Percentiles rank a stretch among this genome's conserved stretches.
Conservation (phyloP, 2,329 filamentous ascomycete genomes). For the Stemphylium vesicarium region DNA sequence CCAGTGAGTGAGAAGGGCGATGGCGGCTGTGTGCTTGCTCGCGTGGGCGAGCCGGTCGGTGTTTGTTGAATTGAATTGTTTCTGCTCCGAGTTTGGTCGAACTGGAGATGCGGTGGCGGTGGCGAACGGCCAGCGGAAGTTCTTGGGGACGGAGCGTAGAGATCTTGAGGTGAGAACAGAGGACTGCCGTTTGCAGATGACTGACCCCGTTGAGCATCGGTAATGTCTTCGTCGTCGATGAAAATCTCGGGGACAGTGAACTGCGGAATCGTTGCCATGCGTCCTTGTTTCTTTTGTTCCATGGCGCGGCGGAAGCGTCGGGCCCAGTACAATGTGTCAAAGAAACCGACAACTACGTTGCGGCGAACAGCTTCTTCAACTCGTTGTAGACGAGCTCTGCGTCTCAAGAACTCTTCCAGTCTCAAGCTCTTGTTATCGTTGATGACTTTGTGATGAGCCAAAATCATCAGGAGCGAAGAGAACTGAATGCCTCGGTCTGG, state of each 20-base stretch:
- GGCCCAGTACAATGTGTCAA: conserved; percentile 90
- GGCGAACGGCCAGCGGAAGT: conserved; percentile 35
- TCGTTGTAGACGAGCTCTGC: conserved; percentile 85
- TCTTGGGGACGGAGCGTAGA: conserved; percentile 23
- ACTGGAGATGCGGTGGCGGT: conserved; percentile 31
- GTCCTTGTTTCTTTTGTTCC: conserved; percentile 71
- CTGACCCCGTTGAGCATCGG: conserved; percentile 47
- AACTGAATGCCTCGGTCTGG: conserved; percentile 90
- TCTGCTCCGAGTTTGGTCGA: conserved; percentile 39
- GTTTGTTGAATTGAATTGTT: conserved; percentile 50
- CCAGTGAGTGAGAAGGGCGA: conserved; percentile 40
- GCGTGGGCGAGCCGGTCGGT: conserved; percentile 43
- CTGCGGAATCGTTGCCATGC: conserved; percentile 79
- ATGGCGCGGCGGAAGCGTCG: conserved; percentile 79
- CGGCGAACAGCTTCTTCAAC: conserved; percentile 94
- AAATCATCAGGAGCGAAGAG: conserved; percentile 88
- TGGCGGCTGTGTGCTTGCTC: conserved; percentile 30
- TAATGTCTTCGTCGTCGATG: conserved; percentile 76
- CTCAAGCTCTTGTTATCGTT: conserved; percentile 95
- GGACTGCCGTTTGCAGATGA: conserved; percentile 44
- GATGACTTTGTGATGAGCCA: conserved; percentile 98
- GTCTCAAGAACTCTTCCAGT: conserved; percentile 91
- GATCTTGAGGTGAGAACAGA: conserved; percentile 41
- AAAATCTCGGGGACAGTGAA: conserved; percentile 89
- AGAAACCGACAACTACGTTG: conserved; percentile 90